Evolutionary conservation across 306 rosid genomes (phyloP).

Genomic region (Fragaria nilgerrensis): DNA sequence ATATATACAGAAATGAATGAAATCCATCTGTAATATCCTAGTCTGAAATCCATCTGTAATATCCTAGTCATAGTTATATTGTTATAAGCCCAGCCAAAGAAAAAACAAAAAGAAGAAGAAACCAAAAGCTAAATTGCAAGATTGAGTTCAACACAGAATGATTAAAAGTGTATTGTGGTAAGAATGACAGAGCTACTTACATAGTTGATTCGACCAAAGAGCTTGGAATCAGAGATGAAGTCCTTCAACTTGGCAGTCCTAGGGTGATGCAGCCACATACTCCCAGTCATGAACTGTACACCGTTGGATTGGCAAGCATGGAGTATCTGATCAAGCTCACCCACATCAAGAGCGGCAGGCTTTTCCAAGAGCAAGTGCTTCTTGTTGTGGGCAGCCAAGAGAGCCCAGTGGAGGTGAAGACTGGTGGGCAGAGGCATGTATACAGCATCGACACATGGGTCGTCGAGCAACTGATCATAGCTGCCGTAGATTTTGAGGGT

Average conservation of each 20-base stretch:
- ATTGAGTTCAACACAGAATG: too few species aligned
- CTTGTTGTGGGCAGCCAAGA: constrained; percentile 63
- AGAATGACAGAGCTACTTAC: constrained; percentile 23
- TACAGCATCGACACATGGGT: constrained; percentile 66
- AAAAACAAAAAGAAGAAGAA: too few species aligned
- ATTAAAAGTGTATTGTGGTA: too few species aligned
- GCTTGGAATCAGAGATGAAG: constrained; percentile 35
- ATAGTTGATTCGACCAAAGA: constrained; percentile 39
- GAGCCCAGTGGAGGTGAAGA: constrained; percentile 66
- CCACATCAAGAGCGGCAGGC: constrained; percentile 59
- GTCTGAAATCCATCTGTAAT: too few species aligned
- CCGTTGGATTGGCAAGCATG: constrained; percentile 63
- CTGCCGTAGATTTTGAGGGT: constrained; percentile 51
- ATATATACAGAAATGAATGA: background rate
- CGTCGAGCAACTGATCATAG: constrained; percentile 60
- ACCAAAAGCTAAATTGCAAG: too few species aligned
- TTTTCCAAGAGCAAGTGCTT: constrained; percentile 79
- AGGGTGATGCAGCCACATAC: constrained; percentile 89
- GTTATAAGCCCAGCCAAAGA: background rate
- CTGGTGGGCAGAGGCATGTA: constrained; percentile 72
- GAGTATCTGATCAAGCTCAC: constrained; percentile 58
- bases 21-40: background rate
- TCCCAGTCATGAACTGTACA: constrained; percentile 82
- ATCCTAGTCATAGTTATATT: too few species aligned
- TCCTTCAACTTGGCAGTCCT: constrained; percentile 57